phyloP scores from a whole-genome alignment of 345 rosid genomes.

The Nasturtium officinale region DNA sequence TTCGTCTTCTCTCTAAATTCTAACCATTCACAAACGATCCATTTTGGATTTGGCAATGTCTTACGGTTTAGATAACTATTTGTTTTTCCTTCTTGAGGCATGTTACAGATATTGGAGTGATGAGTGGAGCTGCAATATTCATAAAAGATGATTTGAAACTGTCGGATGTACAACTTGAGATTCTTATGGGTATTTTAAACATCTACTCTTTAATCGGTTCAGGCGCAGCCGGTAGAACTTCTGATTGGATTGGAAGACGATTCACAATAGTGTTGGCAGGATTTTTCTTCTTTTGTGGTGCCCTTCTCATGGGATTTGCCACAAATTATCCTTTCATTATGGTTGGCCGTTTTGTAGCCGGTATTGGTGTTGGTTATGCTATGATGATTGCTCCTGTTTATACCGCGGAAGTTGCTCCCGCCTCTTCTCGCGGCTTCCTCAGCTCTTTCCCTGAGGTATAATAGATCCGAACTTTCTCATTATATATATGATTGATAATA shows the following conservation, averaged over 20 bases:
- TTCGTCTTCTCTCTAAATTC: slow-evolving; percentile 32
- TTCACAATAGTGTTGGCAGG: slow-evolving; percentile 68
- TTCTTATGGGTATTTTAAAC: slow-evolving; percentile 62
- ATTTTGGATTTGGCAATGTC: not conserved
- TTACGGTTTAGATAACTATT: not conserved
- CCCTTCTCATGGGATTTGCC: slow-evolving; percentile 68
- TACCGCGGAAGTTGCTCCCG: slow-evolving; percentile 62
- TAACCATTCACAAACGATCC: not conserved
- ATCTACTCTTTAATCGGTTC: slow-evolving; percentile 65
- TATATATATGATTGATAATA: not conserved
- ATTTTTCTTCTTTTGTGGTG: slow-evolving; percentile 56
- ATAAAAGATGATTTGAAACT: slow-evolving; percentile 34
- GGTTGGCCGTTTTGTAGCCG: slow-evolving; percentile 67
- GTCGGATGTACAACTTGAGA: slow-evolving; percentile 49
- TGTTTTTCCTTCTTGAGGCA: not conserved
- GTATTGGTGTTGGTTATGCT: slow-evolving; percentile 72
- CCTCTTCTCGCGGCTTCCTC: slow-evolving; percentile 61
- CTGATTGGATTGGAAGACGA: slow-evolving; percentile 69
- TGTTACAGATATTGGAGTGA: slow-evolving; percentile 40
- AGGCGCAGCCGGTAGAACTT: slow-evolving; percentile 56
- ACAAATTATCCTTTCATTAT: slow-evolving; percentile 57
- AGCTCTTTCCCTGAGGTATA: slow-evolving; percentile 63
- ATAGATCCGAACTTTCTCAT: not conserved
- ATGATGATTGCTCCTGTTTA: slow-evolving; percentile 72
- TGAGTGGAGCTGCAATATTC: slow-evolving; percentile 44